Conservation (phyloP, 2,329 filamentous ascomycete genomes). For the Fusarium liriodendri region DNA sequence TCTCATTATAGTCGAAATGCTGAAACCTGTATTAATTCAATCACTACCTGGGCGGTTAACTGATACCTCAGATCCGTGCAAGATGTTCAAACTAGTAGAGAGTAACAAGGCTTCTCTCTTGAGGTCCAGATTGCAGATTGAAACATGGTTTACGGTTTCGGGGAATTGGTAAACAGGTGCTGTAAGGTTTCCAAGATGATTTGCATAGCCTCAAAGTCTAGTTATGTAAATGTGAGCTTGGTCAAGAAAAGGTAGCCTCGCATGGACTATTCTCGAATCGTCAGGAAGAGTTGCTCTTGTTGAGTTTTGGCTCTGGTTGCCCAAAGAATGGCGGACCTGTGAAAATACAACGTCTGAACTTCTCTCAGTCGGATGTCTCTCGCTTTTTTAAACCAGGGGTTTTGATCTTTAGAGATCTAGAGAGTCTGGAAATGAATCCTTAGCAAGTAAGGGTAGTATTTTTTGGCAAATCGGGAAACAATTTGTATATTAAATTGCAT, state of each 20-base stretch:
- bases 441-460: not conserved
- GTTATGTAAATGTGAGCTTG: not conserved
- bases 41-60: not conserved
- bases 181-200: not conserved
- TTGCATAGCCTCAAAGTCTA: not conserved
- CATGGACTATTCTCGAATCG: not conserved
- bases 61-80: not conserved
- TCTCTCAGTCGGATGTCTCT: no score
- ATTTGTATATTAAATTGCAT: not conserved
- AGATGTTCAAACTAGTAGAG: not conserved
- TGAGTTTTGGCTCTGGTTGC: not conserved
- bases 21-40: not conserved
- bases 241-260: not conserved
- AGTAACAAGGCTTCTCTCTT: not conserved
- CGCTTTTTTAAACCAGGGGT: not conserved
- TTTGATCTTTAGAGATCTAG: not conserved
- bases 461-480: not conserved
- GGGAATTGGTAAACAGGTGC: not conserved
- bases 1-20: not conserved
- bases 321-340: not conserved
- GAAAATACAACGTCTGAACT: not conserved
- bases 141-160: not conserved
- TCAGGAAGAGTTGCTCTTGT: not conserved
- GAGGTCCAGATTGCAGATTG: not conserved
- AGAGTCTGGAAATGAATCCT: not conserved